A percentile compares a stretch with the other conserved stretches of the same genome.
These are phyloP conservation scores for Mrakia gelida DNA, from an alignment of 768 basidiomycete species.

Conservation along the genomic window DNA sequence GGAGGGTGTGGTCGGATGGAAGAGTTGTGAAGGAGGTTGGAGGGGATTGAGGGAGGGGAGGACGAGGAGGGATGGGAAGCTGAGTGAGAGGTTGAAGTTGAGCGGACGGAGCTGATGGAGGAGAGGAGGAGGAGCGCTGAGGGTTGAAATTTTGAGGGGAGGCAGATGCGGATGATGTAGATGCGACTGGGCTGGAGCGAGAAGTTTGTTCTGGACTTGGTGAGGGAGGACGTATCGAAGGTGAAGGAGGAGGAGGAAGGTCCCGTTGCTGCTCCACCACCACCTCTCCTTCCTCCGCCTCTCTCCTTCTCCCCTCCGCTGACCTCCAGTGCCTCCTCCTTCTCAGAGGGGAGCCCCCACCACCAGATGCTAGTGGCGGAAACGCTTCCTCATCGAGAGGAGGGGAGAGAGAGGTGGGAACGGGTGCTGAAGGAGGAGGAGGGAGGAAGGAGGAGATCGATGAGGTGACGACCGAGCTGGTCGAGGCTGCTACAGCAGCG, in stretches of 20 bases:
- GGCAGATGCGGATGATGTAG: neutral
- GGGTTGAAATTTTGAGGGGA: neutral
- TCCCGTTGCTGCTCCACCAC: neutral
- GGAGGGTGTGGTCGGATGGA: neutral
- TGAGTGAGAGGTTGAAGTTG: neutral
- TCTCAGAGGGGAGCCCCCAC: neutral
- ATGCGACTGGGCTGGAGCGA: too few species aligned
- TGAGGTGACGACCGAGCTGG: neutral
- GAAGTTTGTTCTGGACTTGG: neutral
- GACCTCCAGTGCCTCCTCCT: neutral
- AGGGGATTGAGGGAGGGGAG: neutral
- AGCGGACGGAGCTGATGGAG: slow-evolving; percentile 3
- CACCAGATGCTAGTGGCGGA: neutral
- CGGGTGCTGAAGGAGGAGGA: neutral
- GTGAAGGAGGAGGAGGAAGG: neutral
- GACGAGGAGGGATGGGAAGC: neutral
- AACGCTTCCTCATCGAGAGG: neutral
- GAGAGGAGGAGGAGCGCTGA: neutral
- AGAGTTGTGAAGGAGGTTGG: neutral
- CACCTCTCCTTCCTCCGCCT: neutral
- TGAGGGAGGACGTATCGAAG: neutral
- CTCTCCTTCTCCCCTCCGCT: neutral
- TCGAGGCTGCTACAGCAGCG: neutral
- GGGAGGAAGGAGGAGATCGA: neutral
- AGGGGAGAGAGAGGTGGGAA: too few species aligned